These are phyloP conservation scores for Metrosideros polymorpha DNA, from an alignment of 441 rosid species.

Conservation along the genomic window DNA sequence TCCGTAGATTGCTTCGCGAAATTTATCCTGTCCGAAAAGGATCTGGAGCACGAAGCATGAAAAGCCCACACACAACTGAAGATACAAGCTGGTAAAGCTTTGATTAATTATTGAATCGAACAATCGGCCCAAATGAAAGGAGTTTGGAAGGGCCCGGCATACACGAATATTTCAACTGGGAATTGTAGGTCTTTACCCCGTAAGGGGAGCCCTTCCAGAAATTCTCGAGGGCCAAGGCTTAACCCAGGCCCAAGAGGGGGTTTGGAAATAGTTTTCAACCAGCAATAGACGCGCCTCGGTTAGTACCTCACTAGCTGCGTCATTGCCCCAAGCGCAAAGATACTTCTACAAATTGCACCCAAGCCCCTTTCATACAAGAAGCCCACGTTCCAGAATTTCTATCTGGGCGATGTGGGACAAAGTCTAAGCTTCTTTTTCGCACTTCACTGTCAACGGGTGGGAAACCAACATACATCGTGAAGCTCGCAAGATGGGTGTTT, in stretches of 20 bases:
- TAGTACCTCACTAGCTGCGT: constrained; percentile 86
- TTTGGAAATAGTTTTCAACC: constrained; percentile 88
- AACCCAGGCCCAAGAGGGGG: constrained; percentile 31
- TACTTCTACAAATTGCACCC: rapidly evolving
- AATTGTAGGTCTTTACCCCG: constrained; percentile 32
- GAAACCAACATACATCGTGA: not conserved
- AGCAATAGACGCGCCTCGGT: constrained; percentile 99
- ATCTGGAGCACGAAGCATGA: too few relatives aligned
- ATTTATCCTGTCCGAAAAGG: too few relatives aligned
- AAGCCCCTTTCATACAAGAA: not conserved
- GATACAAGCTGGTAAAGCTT: too few relatives aligned
- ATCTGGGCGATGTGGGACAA: not conserved
- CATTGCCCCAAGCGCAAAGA: constrained; percentile 98
- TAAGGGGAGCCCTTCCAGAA: constrained; percentile 46
- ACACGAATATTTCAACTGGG: rapidly evolving
- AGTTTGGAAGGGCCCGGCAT: too few relatives aligned
- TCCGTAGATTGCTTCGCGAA: too few relatives aligned
- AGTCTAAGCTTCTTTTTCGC: not conserved
- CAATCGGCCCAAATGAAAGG: too few relatives aligned
- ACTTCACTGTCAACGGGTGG: not conserved
- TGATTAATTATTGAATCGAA: too few relatives aligned
- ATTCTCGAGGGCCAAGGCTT: constrained; percentile 34
- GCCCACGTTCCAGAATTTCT: not conserved
- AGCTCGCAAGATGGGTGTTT: not conserved
- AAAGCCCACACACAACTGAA: too few relatives aligned